Conservation (phyloP, 78 protist species). For the Dictyostelium capitatum region DNA sequence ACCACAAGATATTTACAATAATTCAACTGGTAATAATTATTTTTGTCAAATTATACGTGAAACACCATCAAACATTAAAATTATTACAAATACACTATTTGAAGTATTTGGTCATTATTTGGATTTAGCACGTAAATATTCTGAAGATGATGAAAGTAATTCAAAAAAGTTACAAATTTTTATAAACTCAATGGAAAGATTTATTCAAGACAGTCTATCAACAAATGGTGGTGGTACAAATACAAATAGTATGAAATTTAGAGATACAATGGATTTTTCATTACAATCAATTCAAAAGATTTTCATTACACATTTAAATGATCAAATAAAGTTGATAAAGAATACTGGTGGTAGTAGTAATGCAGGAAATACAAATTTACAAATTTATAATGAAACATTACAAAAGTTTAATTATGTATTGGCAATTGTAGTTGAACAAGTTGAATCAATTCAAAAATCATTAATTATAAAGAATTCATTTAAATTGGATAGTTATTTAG, state of each 20-base stretch:
- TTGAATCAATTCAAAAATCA: conserved; percentile 12
- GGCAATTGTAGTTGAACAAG: conserved; percentile 26
- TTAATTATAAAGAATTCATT: conserved; percentile 21
- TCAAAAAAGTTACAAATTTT: neutral
- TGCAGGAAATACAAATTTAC: neutral
- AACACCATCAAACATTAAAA: conserved; percentile 17
- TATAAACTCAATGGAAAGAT: conserved; percentile 16
- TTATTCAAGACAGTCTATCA: conserved; percentile 21
- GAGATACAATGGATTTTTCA: conserved; percentile 22
- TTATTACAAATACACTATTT: neutral
- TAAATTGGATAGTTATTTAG: conserved; percentile 37
- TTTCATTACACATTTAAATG: conserved; percentile 33
- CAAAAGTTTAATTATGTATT: conserved; percentile 60
- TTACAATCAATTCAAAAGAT: conserved; percentile 13
- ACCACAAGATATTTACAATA: neutral
- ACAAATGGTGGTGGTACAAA: no score
- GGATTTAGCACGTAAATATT: conserved; percentile 24
- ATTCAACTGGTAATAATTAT: conserved; percentile 1
- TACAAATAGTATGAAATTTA: no score
- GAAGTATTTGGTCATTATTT: conserved; percentile 56
- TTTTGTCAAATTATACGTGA: conserved; percentile 44
- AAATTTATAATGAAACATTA: conserved; percentile 11
- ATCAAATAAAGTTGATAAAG: conserved; percentile 4
- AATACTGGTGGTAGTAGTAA: neutral
- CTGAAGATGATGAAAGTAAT: neutral